Evolutionary conservation across 371 early-diverging fungal genomes (phyloP).

Genomic region (Mortierella sp.): DNA sequence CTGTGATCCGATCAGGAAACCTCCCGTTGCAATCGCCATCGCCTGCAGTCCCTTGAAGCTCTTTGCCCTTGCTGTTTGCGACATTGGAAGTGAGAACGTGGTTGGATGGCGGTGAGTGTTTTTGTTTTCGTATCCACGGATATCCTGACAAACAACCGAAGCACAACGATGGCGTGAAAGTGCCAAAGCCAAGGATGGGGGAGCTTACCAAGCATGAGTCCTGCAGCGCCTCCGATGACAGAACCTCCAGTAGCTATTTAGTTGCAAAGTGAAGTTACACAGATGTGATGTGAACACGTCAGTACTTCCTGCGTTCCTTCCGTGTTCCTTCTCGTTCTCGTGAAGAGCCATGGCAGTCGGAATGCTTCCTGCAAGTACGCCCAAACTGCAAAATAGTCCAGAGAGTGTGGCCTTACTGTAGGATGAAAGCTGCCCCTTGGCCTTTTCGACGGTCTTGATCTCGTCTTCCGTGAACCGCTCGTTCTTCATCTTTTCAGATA

Average conservation of each 20-base stretch:
- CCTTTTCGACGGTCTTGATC: conserved; percentile 41
- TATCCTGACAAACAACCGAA: too few species aligned
- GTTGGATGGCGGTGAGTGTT: neutral
- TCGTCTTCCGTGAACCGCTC: conserved; percentile 55
- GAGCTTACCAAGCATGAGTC: conserved; percentile 38
- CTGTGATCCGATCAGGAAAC: conserved; percentile 41
- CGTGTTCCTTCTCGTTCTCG: too few species aligned
- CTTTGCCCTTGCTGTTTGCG: conserved; percentile 30
- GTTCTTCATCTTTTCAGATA: conserved; percentile 51
- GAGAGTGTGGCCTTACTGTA: conserved; percentile 42
- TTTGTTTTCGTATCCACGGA: too few species aligned
- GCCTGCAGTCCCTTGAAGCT: conserved; percentile 41
- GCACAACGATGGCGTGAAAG: too few species aligned
- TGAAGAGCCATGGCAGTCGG: too few species aligned
- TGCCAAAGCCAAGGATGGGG: neutral
- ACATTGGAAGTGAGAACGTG: neutral
- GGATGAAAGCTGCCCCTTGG: conserved; percentile 43
- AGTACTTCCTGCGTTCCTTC: too few species aligned
- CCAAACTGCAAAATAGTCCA: too few species aligned
- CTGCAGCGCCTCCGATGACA: conserved; percentile 29
- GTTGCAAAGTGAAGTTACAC: neutral
- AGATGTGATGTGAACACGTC: neutral
- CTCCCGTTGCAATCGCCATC: conserved; percentile 32
- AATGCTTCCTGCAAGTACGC: too few species aligned
- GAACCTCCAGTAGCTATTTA: conserved; percentile 40